Percentiles rank a stretch among this genome's conserved stretches.
Evolutionary conservation across 139 green algal genomes (phyloP).

Genomic region (Helicosporidium sp.): DNA sequence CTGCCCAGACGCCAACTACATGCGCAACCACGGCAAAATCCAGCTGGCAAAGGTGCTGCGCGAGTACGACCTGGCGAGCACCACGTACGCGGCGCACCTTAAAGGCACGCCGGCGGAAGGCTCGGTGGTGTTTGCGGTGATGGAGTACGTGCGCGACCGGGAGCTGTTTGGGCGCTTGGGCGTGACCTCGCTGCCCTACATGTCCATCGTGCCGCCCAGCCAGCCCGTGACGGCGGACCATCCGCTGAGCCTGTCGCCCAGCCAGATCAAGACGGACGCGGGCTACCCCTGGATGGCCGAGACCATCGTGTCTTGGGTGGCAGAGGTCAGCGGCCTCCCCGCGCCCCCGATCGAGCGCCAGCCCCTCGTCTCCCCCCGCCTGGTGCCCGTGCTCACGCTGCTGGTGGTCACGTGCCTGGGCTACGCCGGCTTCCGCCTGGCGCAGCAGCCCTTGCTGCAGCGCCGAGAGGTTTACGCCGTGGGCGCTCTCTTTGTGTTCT

Average conservation of each 20-base stretch:
- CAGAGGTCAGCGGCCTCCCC: slow-evolving; percentile 14
- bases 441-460: slow-evolving; percentile 29
- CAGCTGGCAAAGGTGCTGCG: slow-evolving; percentile 14
- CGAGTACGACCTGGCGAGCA: slow-evolving; percentile 17
- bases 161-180: slow-evolving; percentile 25
- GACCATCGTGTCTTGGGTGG: slow-evolving; percentile 23
- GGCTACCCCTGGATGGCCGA: slow-evolving; percentile 39
- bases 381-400: slow-evolving; percentile 15
- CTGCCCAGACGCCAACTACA: slow-evolving; percentile 14
- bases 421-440: slow-evolving; percentile 25
- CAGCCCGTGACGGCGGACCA: slow-evolving; percentile 12
- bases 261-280: slow-evolving; percentile 16
- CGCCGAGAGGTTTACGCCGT: slow-evolving; percentile 20
- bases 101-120: slow-evolving; percentile 5
- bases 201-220: slow-evolving; percentile 22
- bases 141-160: slow-evolving; percentile 23
- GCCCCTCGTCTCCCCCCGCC: slow-evolving; percentile 10
- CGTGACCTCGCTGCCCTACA: slow-evolving; percentile 32
- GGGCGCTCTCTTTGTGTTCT: slow-evolving; percentile 34
- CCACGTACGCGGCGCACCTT: slow-evolving; percentile 6
- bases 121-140: slow-evolving; percentile 37
- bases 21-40: slow-evolving; percentile 21
- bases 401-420: slow-evolving; percentile 7
- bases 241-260: slow-evolving; percentile 18
- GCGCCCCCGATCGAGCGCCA: slow-evolving; percentile 29